A percentile compares a stretch with the other conserved stretches of the same genome.
Evolutionary conservation across 768 basidiomycete species (phyloP).

Genomic region (Lyophyllum decastes): DNA sequence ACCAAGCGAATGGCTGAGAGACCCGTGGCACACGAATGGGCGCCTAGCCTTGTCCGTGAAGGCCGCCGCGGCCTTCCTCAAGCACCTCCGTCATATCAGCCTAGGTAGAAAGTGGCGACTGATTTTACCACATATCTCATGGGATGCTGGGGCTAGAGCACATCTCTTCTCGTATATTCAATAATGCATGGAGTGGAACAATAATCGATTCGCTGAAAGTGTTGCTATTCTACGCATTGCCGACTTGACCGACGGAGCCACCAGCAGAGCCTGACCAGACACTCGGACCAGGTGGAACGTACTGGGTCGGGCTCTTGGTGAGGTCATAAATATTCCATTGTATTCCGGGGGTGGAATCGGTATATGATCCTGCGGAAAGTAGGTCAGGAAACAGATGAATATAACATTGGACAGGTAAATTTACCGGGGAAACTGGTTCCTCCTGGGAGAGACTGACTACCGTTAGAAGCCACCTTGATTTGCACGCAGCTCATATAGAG

Average conservation of each 20-base stretch:
- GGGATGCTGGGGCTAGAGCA: background rate
- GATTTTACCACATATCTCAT: too few species aligned
- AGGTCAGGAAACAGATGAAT: background rate
- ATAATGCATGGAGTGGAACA: background rate
- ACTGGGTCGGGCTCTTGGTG: slow-evolving; percentile 20
- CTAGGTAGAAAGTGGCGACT: background rate
- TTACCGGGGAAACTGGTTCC: slow-evolving; percentile 31
- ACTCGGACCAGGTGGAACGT: slow-evolving; percentile 31
- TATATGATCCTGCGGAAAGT: slow-evolving; percentile 23
- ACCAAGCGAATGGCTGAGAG: background rate
- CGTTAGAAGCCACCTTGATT: slow-evolving; percentile 37
- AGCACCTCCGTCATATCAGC: background rate
- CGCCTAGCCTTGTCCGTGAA: background rate
- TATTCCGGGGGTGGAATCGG: slow-evolving; percentile 31
- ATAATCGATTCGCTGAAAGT: background rate
- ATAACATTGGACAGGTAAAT: background rate
- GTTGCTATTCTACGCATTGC: slow-evolving; percentile 6
- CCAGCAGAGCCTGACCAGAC: slow-evolving; percentile 33
- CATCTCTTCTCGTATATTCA: background rate
- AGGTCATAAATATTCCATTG: slow-evolving; percentile 31
- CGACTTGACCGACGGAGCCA: slow-evolving; percentile 23
- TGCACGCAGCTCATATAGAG: slow-evolving; percentile 53
- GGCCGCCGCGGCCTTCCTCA: background rate
- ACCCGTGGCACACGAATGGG: background rate
- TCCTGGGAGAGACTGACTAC: slow-evolving; percentile 25